Evolutionary conservation across 2,329 filamentous ascomycete genomes (phyloP).

Genomic region (Proliferodiscus dingleyae): DNA sequence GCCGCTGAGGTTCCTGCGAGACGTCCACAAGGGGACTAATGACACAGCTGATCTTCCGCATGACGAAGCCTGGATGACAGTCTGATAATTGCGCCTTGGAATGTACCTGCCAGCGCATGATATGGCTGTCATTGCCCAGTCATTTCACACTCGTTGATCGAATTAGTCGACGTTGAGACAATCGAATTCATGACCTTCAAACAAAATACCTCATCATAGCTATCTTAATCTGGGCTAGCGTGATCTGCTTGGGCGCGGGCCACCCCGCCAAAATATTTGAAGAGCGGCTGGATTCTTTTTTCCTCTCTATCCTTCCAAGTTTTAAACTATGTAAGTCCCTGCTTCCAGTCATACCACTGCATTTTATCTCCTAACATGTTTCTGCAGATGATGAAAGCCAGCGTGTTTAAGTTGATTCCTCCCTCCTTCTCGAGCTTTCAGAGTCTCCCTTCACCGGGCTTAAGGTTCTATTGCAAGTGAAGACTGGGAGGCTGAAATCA

Average conservation of each 20-base stretch:
- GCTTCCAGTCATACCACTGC: slow-evolving; percentile 5
- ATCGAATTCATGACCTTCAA: background rate
- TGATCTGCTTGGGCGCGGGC: slow-evolving; percentile 8
- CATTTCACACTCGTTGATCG: slow-evolving; percentile 9
- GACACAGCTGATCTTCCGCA: background rate
- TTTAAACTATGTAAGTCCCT: slow-evolving; percentile 83
- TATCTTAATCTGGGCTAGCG: slow-evolving; percentile 19
- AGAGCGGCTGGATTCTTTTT: slow-evolving; percentile 33
- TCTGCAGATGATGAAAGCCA: slow-evolving; percentile 95
- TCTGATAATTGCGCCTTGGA: slow-evolving; percentile 2
- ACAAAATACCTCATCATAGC: slow-evolving; percentile 23
- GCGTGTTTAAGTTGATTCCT: slow-evolving; percentile 90
- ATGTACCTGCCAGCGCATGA: slow-evolving; percentile 9
- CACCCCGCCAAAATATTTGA: too few relatives aligned
- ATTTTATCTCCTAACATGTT: slow-evolving; percentile 35
- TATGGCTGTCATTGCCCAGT: slow-evolving; percentile 20
- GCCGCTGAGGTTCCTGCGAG: too few relatives aligned
- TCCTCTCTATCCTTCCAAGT: slow-evolving; percentile 91
- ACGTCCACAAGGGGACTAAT: too few relatives aligned
- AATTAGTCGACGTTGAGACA: background rate
- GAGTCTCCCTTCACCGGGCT: slow-evolving; percentile 88
- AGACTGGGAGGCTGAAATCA: slow-evolving; percentile 81
- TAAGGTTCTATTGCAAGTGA: slow-evolving; percentile 73
- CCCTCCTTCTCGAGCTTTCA: slow-evolving; percentile 57
- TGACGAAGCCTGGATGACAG: background rate